Evolutionary conservation across 2,329 filamentous ascomycete species (phyloP), one percentile per base, ranked within the genome.

Genomic region (Colletotrichum tropicicola): DNA sequence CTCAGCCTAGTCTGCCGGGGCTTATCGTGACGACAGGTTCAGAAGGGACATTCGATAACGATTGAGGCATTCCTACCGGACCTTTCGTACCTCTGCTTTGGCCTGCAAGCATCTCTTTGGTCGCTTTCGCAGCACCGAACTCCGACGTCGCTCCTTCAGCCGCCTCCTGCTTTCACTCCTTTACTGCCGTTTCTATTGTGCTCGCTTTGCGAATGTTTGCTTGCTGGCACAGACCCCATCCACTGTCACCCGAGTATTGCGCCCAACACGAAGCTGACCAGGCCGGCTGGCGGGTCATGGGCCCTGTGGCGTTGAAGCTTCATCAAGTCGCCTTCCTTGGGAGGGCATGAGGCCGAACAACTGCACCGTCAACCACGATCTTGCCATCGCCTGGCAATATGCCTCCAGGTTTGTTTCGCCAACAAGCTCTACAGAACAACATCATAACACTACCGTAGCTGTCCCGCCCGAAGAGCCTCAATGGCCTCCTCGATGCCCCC

Each of bases 401-500:
- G 69, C 67, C 69, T 55, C 67, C 62, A 53, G 65, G 69, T 69
- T 61, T 15, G 65, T 60, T 7, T n/a, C n/a, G 9, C 7, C 44
- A 19, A 48, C n/a, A 57, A 27, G 15, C 4, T 53, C 25, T 39
- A 27, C 6, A n/a, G 48, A 51, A 23, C 49, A 55, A 23, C 43
- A 51, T 41, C 58, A 48, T 52, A 47, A 51, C 45, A 63, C 55
- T 27, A n/a, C 27, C 19, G 51, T 51, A 77, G 71, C 49, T 12
- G 49, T 49, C 37, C 66, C 65, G 39, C 60, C 45, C 15, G 75
- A 81, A 65, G 82, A 85, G 72, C 77, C 82, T 45, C 85, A 89
- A 77, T 92, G 89, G 89, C 89, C 89, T 17, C 89, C 89, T 21
- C 82, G 86, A 74, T 91, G 89, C 59, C 89, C 89, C 43, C 87